phyloP scores from a whole-genome alignment of 768 basidiomycete genomes.

The Suillus alpinus region DNA sequence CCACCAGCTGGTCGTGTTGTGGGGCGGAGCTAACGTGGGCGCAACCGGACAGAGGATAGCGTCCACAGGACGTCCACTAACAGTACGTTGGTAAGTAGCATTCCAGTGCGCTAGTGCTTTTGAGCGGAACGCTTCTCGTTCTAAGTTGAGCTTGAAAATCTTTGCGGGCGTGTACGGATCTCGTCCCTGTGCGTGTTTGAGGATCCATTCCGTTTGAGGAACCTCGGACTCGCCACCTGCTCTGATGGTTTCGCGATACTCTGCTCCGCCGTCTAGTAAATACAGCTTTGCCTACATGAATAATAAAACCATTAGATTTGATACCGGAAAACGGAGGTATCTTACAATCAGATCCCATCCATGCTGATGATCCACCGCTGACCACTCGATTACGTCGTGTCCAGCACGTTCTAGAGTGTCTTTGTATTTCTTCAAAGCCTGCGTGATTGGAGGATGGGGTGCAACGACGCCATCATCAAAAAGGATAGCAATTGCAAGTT shows the following conservation, averaged over 20 bases:
- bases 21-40: conserved; percentile 47
- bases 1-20: conserved; percentile 48
- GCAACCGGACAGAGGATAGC: conserved; percentile 46
- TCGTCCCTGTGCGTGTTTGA: conserved; percentile 37
- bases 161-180: conserved; percentile 39
- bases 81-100: conserved; percentile 31
- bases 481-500: conserved; percentile 44
- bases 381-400: conserved; percentile 51
- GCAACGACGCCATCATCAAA: conserved; percentile 50
- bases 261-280: conserved; percentile 47
- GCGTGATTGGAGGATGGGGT: conserved; percentile 47
- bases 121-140: conserved; percentile 41
- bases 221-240: conserved; percentile 35
- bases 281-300: conserved; percentile 40
- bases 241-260: conserved; percentile 38
- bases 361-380: conserved; percentile 40
- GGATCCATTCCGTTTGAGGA: conserved; percentile 43
- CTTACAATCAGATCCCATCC: conserved; percentile 50
- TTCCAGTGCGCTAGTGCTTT: conserved; percentile 46
- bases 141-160: conserved; percentile 42
- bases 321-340: conserved; percentile 7
- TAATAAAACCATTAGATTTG: conserved; percentile 6
- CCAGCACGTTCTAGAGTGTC: conserved; percentile 41
- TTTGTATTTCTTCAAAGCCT: conserved; percentile 39
- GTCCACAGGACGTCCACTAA: conserved; percentile 46